A percentile compares a stretch with the other conserved stretches of the same genome.
Evolutionary conservation across 2,329 filamentous ascomycete species (phyloP).

Genomic region (Tolypocladium album): DNA sequence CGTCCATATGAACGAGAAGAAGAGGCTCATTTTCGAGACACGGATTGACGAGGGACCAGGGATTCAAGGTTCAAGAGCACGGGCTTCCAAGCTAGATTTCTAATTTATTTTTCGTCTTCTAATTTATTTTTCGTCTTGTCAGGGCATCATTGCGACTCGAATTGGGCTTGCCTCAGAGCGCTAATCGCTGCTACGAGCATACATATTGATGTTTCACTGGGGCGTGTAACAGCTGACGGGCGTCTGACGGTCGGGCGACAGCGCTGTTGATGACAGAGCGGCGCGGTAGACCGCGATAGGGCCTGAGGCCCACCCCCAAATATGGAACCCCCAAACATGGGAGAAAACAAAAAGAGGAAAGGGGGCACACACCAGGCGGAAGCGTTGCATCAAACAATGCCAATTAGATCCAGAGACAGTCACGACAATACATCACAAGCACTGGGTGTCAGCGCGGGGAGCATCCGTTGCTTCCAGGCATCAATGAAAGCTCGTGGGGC

Average conservation of each 20-base stretch:
- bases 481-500: neutral
- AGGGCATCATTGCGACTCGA: neutral
- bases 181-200: too few species aligned
- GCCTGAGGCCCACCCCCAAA: too few species aligned
- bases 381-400: neutral
- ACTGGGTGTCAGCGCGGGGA: neutral
- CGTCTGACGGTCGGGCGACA: neutral
- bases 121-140: too few species aligned
- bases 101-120: too few species aligned
- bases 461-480: neutral
- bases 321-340: too few species aligned
- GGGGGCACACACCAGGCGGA: neutral
- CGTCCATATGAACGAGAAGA: constrained; percentile 6
- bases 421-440: neutral
- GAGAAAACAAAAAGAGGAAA: neutral
- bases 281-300: too few species aligned
- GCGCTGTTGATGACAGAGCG: too few species aligned
- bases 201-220: too few species aligned
- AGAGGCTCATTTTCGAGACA: neutral
- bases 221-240: neutral
- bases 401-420: neutral
- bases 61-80: neutral
- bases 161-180: neutral
- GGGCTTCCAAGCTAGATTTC: neutral
- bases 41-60: neutral